Base-by-base conservation (phyloP, 306 rosid species). In the Vigna reflexopilosa region DNA sequence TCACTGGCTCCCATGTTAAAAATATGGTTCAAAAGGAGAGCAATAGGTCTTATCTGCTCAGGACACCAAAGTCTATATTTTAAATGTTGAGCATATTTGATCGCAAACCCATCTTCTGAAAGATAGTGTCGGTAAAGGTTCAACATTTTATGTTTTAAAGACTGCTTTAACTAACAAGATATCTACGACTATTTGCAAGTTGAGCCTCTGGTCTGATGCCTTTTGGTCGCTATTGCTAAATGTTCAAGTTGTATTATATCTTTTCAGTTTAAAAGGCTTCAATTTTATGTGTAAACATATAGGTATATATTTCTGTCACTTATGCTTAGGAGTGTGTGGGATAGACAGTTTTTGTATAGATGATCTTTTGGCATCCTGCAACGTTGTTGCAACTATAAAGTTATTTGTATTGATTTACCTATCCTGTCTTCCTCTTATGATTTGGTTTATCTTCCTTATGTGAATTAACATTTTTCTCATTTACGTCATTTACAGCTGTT, bases 401-500 rank as follows among this genome's bases (percentile, higher is more conserved):
- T 83, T 68, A 38, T 66, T 22, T 52, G 66, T 64, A 52, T 73
- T 28, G 68, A 22, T 80, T 77, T 13, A 7, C 28, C 38, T 59
- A 7, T 19, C 22, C 67, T 63, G 2, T 28, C 63, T 22, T 67
- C 56, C 65, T 44, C 73, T 42, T 67, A 19, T 42, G 69, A 79
- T 66, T 73, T 58, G 40, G 2, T 68, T 59, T 44, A 47, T 81
- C 48, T 45, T 70, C 34, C 48, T 24, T 73, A 50, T 56, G 68
- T 38, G 15, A 17, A 17, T 71, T 70, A 61, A 72, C 57, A 24
- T 52, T 52, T 76, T 5, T 78, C 19, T 59, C 19, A 54, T 74
- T 62, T 38, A 52, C 82, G 52, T 77, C 70, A 80, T 82, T 63
- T 57, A 66, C 87, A 95, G 98, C 84, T 95, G 22, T 54, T 88